Conservation (phyloP, 2,329 filamentous ascomycete species). For the Fusarium graminum region DNA sequence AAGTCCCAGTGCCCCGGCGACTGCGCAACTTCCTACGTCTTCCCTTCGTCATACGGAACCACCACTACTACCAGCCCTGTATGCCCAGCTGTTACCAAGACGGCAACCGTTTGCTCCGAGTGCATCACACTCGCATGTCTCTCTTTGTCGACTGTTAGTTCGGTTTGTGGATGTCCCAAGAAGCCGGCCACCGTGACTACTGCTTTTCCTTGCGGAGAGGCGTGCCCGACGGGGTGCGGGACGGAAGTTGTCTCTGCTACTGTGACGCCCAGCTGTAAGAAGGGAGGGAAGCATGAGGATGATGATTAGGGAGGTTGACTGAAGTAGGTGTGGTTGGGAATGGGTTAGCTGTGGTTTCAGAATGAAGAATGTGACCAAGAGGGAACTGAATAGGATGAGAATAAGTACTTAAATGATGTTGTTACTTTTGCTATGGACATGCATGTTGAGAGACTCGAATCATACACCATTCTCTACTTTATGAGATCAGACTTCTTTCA, state of each 20-base stretch:
- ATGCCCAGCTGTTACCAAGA: conserved; percentile 55
- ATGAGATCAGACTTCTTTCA: background rate
- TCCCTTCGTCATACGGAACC: conserved; percentile 34
- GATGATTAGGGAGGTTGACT: background rate
- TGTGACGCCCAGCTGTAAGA: conserved; percentile 37
- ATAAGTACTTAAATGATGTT: background rate
- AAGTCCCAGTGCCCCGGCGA: conserved; percentile 41
- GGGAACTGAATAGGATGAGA: background rate
- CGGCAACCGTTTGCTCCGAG: conserved; percentile 51
- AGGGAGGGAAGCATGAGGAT: conserved; percentile 1
- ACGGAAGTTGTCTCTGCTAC: conserved; percentile 48
- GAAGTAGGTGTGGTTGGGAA: background rate
- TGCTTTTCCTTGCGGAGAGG: conserved; percentile 47
- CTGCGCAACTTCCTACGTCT: conserved; percentile 46
- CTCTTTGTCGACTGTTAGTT: conserved; percentile 49
- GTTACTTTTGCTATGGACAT: background rate
- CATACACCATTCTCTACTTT: background rate
- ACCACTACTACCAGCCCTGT: conserved; percentile 15
- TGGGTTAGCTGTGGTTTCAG: background rate
- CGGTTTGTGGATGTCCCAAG: conserved; percentile 52
- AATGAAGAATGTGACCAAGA: background rate
- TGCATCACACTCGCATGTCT: conserved; percentile 53
- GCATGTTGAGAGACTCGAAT: background rate
- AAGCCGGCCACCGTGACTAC: conserved; percentile 49
- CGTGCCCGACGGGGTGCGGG: conserved; percentile 49